Base-by-base conservation (phyloP, 2,329 filamentous ascomycete genomes). In the Ophiostoma quercus region DNA sequence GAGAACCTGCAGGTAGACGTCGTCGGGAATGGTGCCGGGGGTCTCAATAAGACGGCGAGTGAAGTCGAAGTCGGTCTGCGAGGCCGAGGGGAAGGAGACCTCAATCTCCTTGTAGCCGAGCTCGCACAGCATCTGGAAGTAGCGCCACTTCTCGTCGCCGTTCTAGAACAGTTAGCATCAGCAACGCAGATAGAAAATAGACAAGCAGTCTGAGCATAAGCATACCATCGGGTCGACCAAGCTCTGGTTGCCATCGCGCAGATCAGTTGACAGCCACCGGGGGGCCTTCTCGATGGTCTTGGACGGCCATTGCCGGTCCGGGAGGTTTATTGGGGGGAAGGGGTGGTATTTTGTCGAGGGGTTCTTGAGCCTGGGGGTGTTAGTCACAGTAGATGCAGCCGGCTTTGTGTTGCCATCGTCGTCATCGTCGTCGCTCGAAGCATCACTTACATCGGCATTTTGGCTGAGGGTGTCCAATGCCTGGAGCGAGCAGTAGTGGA, bases 61-160 rank as follows among this genome's bases (percentile, higher is more conserved):
- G 78, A 98, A 98, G 83, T 97, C 92, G 82, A 94, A 98, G 82
- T 98, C 95, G 76, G 91, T 97, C 78, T 96, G 90, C 54, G 93
- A 97, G 16, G 94, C 93, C 0, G 93, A 96, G 67, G 94, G 94
- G 81, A 97, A 98, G 4, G 94, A 95, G 25, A 97, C 90, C 79
- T 98, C 94, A 74, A 98, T 97, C 81, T 98, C 94, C 82, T 97
- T 98, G 85, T 96, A 98, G 75, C 95, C 94, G 67, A 97, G 85
- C 72, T 94, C 88, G 76, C 90, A 88, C 69, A 98, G 87, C 92
- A 96, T 96, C 81, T 94, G 89, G 84, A 98, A 98, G 84, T 94
- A 98, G 72, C 85, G 84, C 88, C 91, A 95, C 82, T 98, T 98
- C 84, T 97, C 93, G 67, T 97, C 92, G 74, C 92, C 92, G 77